Conservation (phyloP, 1,284 basidiomycete genomes). For the Mycena sp. region DNA sequence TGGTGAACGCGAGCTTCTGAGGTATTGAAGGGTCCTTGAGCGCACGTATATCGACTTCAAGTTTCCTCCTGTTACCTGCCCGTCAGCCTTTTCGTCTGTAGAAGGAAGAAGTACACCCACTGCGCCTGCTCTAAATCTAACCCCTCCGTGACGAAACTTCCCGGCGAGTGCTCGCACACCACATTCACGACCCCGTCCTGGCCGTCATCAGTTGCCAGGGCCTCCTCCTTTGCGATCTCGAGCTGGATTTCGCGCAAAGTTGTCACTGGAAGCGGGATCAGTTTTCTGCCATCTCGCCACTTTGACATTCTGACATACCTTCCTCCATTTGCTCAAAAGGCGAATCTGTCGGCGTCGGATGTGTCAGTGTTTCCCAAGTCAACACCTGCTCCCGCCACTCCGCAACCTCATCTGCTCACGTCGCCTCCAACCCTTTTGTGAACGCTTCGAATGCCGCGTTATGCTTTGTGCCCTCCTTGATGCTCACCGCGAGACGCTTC, state of each 20-base stretch:
- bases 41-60: slow-evolving; percentile 5
- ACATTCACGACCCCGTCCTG: no score
- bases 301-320: slow-evolving; percentile 7
- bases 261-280: no score
- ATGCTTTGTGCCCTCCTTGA: no score
- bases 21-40: slow-evolving; percentile 1
- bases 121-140: slow-evolving; percentile 15
- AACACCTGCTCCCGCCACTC: background rate
- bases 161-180: no score
- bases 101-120: background rate
- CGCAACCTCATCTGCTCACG: background rate
- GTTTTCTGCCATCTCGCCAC: background rate
- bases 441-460: background rate
- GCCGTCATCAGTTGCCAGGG: no score
- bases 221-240: no score
- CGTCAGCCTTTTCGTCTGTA: background rate
- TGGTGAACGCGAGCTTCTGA: slow-evolving; percentile 6
- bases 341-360: background rate
- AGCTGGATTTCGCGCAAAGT: no score
- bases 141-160: slow-evolving; percentile 3
- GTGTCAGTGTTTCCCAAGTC: slow-evolving; percentile 9
- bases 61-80: background rate
- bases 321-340: slow-evolving; percentile 13
- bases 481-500: no score
- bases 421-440: background rate